A percentile compares a stretch with the other conserved stretches of the same genome.
phyloP scores from a whole-genome alignment of 139 green algal genomes.

The Closterium sp. region DNA sequence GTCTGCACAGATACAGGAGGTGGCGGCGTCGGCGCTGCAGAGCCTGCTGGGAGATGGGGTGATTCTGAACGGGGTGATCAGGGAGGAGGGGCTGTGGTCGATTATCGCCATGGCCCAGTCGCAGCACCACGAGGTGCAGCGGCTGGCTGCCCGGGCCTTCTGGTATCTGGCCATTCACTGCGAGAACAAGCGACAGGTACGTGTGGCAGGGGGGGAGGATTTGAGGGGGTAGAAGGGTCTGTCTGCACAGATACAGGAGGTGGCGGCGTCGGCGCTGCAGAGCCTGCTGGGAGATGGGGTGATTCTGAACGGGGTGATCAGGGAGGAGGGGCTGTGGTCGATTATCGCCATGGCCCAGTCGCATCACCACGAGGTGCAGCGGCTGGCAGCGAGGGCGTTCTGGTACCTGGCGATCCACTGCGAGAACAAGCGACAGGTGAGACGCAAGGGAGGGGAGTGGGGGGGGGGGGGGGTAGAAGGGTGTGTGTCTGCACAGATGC shows the following conservation, averaged over 20 bases:
- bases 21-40: constrained; percentile 47
- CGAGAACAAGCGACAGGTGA: constrained; percentile 51
- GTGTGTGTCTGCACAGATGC: no score
- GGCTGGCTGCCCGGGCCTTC: constrained; percentile 53
- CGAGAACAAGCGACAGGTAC: constrained; percentile 49
- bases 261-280: constrained; percentile 47
- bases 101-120: constrained; percentile 51
- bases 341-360: constrained; percentile 50
- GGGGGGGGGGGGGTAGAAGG: no score
- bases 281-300: no score
- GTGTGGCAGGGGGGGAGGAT: neutral
- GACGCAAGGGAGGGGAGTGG: no score
- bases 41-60: no score
- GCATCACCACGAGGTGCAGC: no score
- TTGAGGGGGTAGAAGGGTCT: no score
- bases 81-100: constrained; percentile 45
- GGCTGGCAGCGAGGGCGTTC: no score
- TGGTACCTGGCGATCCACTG: constrained; percentile 53
- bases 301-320: constrained; percentile 46
- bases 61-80: constrained; percentile 46
- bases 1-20: no score
- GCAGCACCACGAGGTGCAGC: constrained; percentile 52
- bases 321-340: constrained; percentile 45
- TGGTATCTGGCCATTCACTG: constrained; percentile 58
- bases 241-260: constrained; percentile 33